These are phyloP conservation scores for Chalciporus chontae DNA, from an alignment of 768 basidiomycete species.

Conservation along the genomic window DNA sequence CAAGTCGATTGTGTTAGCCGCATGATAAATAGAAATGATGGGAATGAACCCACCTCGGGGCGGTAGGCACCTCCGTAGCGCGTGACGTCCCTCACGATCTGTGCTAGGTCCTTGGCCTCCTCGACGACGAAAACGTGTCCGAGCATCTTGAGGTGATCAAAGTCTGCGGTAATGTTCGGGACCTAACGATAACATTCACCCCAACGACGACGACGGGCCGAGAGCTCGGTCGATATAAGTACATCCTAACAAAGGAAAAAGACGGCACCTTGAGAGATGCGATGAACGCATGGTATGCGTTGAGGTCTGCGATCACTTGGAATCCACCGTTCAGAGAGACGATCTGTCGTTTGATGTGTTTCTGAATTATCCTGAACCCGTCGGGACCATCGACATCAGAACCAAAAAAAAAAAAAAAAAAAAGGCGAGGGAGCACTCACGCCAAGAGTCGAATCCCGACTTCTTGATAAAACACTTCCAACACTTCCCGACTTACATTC, in stretches of 20 bases:
- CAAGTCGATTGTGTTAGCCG: conserved; percentile 34
- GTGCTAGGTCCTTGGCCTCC: conserved; percentile 93
- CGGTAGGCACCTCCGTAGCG: conserved; percentile 84
- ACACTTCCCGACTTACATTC: no score
- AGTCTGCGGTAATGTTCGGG: conserved; percentile 80
- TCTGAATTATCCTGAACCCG: conserved; percentile 96
- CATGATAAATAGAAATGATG: no score
- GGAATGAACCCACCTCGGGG: no score
- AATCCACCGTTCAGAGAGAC: conserved; percentile 93
- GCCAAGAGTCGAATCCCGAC: conserved; percentile 89
- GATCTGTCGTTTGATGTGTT: no score
- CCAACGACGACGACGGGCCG: no score
- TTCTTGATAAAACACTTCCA: conserved; percentile 98
- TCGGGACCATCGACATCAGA: conserved; percentile 56
- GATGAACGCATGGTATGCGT: conserved; percentile 89
- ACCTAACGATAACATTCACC: conserved; percentile 44
- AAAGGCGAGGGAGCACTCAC: conserved; percentile 25
- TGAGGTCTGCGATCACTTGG: conserved; percentile 93
- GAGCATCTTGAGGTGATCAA: conserved; percentile 93
- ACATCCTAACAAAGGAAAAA: background rate
- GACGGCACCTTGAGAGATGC: conserved; percentile 73
- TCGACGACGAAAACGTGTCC: conserved; percentile 95
- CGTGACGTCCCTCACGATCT: conserved; percentile 93
- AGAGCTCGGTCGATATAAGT: conserved; percentile 32
- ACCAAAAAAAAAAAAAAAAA: no score